Evolutionary conservation across 2,329 filamentous ascomycete genomes (phyloP).

Genomic region (Trichoderma lentiforme): DNA sequence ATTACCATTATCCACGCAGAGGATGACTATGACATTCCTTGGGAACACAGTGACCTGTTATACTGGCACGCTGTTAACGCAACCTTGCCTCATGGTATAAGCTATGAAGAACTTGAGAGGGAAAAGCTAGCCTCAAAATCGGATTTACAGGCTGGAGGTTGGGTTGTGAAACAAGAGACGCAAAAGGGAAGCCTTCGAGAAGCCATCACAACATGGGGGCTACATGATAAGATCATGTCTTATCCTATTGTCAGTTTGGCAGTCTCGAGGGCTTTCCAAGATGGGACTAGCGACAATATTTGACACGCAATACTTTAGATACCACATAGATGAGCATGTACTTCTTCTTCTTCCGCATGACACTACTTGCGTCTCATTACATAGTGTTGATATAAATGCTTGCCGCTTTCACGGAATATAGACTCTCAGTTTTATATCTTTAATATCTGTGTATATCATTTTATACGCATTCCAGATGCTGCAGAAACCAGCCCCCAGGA

Average conservation of each 20-base stretch:
- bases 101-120: background rate
- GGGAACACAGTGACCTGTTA: background rate
- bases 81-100: background rate
- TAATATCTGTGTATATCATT: background rate
- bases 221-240: background rate
- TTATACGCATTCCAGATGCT: background rate
- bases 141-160: background rate
- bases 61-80: background rate
- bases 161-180: background rate
- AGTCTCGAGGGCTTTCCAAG: background rate
- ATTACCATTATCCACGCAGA: background rate
- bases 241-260: background rate
- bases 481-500: too few species aligned
- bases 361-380: background rate
- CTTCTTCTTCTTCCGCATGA: background rate
- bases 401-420: rapidly evolving
- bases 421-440: rapidly evolving
- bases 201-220: background rate
- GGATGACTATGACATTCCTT: background rate
- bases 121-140: background rate
- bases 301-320: background rate
- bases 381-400: background rate
- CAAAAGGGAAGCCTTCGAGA: background rate
- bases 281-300: rapidly evolving
- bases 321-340: too few species aligned